Evolutionary conservation across 2,329 filamentous ascomycete genomes (phyloP).

Genomic region (Fusarium concolor): DNA sequence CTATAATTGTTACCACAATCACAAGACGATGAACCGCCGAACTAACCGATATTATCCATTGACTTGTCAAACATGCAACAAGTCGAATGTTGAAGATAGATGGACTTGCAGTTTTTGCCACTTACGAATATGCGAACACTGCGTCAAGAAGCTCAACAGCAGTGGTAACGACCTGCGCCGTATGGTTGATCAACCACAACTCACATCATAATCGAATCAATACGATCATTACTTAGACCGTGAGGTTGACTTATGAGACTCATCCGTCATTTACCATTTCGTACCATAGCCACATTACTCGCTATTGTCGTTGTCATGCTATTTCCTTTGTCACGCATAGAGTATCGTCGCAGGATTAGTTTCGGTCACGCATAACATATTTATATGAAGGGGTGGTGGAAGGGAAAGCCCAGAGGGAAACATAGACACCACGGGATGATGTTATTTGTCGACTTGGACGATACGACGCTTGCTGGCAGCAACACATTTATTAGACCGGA

Average conservation of each 20-base stretch:
- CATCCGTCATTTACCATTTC: constrained; percentile 4
- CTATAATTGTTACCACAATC: constrained; percentile 61
- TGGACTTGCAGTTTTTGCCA: constrained; percentile 63
- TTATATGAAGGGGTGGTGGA: constrained; percentile 30
- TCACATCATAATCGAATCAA: constrained; percentile 3
- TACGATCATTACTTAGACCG: neutral
- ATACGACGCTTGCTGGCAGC: constrained; percentile 32
- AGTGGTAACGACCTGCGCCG: constrained; percentile 58
- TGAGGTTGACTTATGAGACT: neutral
- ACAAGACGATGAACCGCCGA: constrained; percentile 61
- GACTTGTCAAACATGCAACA: constrained; percentile 65
- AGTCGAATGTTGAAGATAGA: constrained; percentile 58
- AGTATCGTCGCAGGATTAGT: constrained; percentile 14
- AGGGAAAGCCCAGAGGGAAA: constrained; percentile 16
- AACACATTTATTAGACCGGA: constrained; percentile 21
- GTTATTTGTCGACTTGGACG: constrained; percentile 31
- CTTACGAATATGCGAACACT: constrained; percentile 64
- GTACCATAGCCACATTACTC: constrained; percentile 3
- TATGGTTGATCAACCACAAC: constrained; percentile 51
- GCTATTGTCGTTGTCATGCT: constrained; percentile 1
- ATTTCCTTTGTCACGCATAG: constrained; percentile 40
- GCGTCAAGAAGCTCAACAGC: constrained; percentile 56
- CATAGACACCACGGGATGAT: constrained; percentile 26
- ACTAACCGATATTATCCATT: constrained; percentile 63
- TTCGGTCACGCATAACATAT: constrained; percentile 37